Evolutionary conservation across 345 rosid species (phyloP), one percentile per base, ranked within the genome.

Genomic region (Brassica nigra): DNA sequence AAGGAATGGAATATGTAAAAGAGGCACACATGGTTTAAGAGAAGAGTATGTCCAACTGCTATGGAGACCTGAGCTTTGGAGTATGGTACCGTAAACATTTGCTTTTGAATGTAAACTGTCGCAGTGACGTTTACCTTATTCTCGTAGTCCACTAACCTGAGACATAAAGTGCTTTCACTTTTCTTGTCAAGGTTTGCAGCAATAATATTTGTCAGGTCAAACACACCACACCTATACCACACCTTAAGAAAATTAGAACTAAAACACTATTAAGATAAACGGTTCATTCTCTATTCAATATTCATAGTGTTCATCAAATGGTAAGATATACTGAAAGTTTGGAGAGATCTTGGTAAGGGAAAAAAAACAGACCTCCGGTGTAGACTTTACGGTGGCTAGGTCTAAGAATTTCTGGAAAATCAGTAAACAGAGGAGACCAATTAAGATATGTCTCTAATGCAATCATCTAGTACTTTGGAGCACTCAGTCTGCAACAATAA

Each of bases 391-490:
- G 15, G 89, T 85, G 55, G 84, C 90, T 61, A 88, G 62, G 3
- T 94, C 92, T 74, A 90, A 90, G 3, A 80, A 81, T 86, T 75
- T 88, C 97, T 1, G 89, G 87, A 18, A 16, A 86, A 83, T 92
- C 82, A 1, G 84, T 68, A 0, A 89, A 83, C 0, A 89, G 76
- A 15, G 97, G 98, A 62, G 87, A 97, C 66, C 86, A 82, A 73
- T 89, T 94, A 34, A 94, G 89, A 84, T 94, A 94, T 1, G 97
- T 94, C 88, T 90, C 92, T 78, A 85, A 81, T 63, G 98, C 44
- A 37, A 90, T 82, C 44, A 36, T 36, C 39, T 34, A 5, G 37
- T 34, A 34, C 37, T 34, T 34, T 1, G 37, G 37, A 34, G 37
- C 37, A 34, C 37, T 42, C 49, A 42, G 49, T 42, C 49, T 42